phyloP scores from a whole-genome alignment of 768 basidiomycete species.

The Cantharellus anzutake region DNA sequence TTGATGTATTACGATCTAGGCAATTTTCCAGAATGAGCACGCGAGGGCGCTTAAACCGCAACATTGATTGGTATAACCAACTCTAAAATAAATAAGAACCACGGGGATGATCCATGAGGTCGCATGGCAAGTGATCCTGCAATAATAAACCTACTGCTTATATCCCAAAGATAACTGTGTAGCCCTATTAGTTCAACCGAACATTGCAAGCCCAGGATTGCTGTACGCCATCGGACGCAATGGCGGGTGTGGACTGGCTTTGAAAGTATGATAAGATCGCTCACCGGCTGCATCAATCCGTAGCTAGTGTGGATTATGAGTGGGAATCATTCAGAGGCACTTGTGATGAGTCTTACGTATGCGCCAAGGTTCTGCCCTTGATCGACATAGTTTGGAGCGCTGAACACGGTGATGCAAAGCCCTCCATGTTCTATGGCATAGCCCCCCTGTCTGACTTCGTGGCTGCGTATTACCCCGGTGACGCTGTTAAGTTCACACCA shows the following conservation, averaged over 20 bases:
- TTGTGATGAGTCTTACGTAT: conserved; percentile 37
- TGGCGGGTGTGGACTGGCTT: conserved; percentile 72
- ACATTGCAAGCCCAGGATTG: neutral
- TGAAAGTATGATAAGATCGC: conserved; percentile 50
- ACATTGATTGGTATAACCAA: too few species aligned
- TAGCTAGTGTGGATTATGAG: conserved; percentile 27
- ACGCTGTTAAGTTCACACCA: conserved; percentile 83
- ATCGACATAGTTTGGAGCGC: conserved; percentile 90
- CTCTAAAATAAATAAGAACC: too few species aligned
- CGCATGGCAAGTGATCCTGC: too few species aligned
- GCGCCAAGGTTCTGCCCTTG: conserved; percentile 84
- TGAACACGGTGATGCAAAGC: conserved; percentile 66
- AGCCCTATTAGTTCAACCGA: neutral
- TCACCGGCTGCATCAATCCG: conserved; percentile 64
- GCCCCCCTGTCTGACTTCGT: conserved; percentile 91
- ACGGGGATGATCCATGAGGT: too few species aligned
- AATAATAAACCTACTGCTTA: too few species aligned
- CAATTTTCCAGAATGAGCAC: too few species aligned
- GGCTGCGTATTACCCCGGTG: conserved; percentile 79
- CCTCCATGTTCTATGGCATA: conserved; percentile 93
- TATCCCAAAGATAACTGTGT: too few species aligned
- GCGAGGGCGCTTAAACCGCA: too few species aligned
- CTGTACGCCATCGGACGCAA: conserved; percentile 89
- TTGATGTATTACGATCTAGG: neutral
- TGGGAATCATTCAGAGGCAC: conserved; percentile 2